Evolutionary conservation across 768 basidiomycete species (phyloP).

Genomic region (Rhodocollybia butyracea): DNA sequence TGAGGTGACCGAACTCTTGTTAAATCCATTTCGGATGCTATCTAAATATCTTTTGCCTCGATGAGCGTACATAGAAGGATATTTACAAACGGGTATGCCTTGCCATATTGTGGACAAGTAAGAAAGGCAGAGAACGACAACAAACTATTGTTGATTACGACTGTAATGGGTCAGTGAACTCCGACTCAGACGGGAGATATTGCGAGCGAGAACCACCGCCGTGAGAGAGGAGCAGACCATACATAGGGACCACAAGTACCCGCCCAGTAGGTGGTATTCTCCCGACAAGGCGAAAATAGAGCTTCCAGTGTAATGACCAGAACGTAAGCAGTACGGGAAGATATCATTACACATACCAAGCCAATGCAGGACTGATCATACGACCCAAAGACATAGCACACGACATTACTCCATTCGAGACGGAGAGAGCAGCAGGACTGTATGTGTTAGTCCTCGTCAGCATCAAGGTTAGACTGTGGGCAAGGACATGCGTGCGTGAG

Average conservation of each 20-base stretch:
- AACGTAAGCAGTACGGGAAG: neutral
- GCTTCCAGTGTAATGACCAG: slow-evolving; percentile 24
- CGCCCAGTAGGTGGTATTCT: slow-evolving; percentile 45
- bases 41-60: no score
- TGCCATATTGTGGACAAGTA: no score
- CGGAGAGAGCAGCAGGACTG: slow-evolving; percentile 43
- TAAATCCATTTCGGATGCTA: no score
- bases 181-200: neutral
- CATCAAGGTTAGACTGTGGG: slow-evolving; percentile 56
- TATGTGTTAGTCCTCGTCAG: slow-evolving; percentile 53
- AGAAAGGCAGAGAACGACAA: no score
- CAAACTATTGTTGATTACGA: no score
- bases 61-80: no score
- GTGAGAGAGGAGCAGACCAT: neutral
- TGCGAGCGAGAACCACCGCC: neutral
- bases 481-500: no score
- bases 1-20: no score
- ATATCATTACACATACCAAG: slow-evolving; percentile 36
- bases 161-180: slow-evolving; percentile 2
- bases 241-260: slow-evolving; percentile 56
- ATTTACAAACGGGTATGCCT: no score
- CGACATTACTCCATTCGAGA: slow-evolving; percentile 40
- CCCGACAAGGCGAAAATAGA: slow-evolving; percentile 55
- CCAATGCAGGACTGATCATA: slow-evolving; percentile 56
- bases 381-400: slow-evolving; percentile 57